A percentile compares a stretch with the other conserved stretches of the same genome.
Conservation (phyloP, 75 land plant genomes). For the Larix kaempferi region DNA sequence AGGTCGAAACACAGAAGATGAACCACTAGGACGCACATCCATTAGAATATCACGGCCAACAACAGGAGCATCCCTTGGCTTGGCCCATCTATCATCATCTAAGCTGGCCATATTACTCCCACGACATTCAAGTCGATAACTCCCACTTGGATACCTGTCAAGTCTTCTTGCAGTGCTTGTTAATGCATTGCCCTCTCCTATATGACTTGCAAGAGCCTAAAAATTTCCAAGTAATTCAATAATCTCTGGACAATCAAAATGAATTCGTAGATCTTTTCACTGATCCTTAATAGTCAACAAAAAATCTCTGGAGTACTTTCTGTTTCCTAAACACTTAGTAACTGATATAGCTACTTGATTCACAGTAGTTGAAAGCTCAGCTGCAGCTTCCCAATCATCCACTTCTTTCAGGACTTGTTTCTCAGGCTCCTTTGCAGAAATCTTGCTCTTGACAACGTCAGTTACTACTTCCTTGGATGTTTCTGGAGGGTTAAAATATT, state of each 20-base stretch:
- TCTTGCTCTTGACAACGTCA: background rate
- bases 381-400: constrained; percentile 99
- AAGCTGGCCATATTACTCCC: constrained; percentile 15
- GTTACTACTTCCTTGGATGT: constrained; percentile 8
- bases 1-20: constrained; percentile 44
- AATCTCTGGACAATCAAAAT: constrained; percentile 61
- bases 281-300: constrained; percentile 67
- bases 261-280: constrained; percentile 50
- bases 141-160: constrained; percentile 40
- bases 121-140: constrained; percentile 55
- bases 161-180: constrained; percentile 52
- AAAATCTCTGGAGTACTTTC: constrained; percentile 91
- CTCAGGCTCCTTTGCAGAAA: constrained; percentile 1
- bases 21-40: constrained; percentile 31
- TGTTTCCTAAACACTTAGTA: background rate
- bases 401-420: constrained; percentile 47
- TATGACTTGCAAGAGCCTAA: constrained; percentile 2
- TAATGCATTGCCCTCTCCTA: constrained; percentile 35
- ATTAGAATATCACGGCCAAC: constrained; percentile 27
- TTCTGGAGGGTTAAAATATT: constrained; percentile 13
- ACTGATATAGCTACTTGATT: background rate
- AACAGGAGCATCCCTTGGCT: constrained; percentile 28
- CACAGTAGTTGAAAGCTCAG: constrained; percentile 69
- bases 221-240: constrained; percentile 39
- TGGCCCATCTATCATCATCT: constrained; percentile 78